A percentile compares a stretch with the other conserved stretches of the same genome.
These are phyloP conservation scores for Nigrospora osmanthi DNA, from an alignment of 2,329 filamentous ascomycete species.

Conservation along the genomic window DNA sequence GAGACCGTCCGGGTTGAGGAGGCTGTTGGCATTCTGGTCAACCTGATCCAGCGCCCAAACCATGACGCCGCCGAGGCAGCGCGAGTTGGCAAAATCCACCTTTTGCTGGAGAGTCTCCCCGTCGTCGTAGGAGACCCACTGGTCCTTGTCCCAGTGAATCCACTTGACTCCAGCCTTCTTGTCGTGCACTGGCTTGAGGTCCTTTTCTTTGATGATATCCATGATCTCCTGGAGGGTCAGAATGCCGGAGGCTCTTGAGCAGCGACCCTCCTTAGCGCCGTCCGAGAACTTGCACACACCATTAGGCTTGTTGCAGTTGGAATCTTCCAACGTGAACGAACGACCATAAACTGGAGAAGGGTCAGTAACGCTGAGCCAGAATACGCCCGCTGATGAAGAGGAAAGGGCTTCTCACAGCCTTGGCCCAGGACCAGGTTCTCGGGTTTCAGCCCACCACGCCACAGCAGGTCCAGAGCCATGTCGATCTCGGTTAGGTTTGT, in stretches of 20 bases:
- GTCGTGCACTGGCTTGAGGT: constrained; percentile 5
- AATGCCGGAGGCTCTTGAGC: constrained; percentile 3
- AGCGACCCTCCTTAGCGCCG: constrained; percentile 6
- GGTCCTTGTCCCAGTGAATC: background rate
- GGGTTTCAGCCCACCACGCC: constrained; percentile 16
- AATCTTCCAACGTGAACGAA: constrained; percentile 7
- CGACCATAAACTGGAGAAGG: constrained; percentile 16
- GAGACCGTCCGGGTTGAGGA: background rate
- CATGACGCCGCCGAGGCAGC: background rate
- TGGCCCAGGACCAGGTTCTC: constrained; percentile 17
- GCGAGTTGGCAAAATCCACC: background rate
- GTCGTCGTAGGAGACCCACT: background rate
- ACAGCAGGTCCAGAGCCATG: constrained; percentile 13
- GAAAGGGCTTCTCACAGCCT: background rate
- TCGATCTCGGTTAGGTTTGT: constrained; percentile 25
- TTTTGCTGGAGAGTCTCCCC: background rate
- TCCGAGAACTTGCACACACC: constrained; percentile 4
- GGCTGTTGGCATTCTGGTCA: background rate
- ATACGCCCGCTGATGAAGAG: too few relatives aligned
- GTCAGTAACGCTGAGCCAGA: too few relatives aligned
- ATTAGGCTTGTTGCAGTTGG: constrained; percentile 7
- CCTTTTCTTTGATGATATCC: background rate
- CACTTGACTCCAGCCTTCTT: constrained; percentile 9
- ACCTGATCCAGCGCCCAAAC: background rate
- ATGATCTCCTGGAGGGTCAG: constrained; percentile 3